phyloP scores from a whole-genome alignment of 192 early-diverging fungal species.

The Funneliformis geosporum region DNA sequence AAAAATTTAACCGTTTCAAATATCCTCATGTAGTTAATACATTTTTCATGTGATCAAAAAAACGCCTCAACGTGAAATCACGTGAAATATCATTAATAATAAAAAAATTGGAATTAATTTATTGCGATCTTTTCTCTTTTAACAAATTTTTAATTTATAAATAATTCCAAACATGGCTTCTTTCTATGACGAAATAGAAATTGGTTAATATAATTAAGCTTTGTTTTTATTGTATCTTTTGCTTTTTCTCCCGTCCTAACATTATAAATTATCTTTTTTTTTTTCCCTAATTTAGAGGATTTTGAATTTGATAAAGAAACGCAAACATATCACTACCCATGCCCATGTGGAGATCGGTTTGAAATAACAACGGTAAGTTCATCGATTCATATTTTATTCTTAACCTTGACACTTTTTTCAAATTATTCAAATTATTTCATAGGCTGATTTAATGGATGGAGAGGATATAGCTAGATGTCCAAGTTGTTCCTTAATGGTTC shows the following conservation, averaged over 20 bases:
- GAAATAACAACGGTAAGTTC: slow-evolving; percentile 71
- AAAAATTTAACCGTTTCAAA: too few relatives aligned
- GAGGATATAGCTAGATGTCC: slow-evolving; percentile 91
- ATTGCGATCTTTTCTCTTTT: too few relatives aligned
- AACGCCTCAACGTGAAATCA: too few relatives aligned
- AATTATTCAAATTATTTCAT: background rate
- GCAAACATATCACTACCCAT: slow-evolving; percentile 86
- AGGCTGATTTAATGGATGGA: slow-evolving; percentile 76
- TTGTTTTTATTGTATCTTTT: background rate
- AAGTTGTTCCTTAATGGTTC: slow-evolving; percentile 88
- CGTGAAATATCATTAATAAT: too few relatives aligned
- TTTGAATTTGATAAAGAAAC: slow-evolving; percentile 90
- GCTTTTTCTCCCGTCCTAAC: background rate
- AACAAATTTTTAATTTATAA: too few relatives aligned
- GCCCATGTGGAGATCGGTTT: slow-evolving; percentile 96
- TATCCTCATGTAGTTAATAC: too few relatives aligned
- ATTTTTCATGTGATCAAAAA: too few relatives aligned
- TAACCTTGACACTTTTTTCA: background rate
- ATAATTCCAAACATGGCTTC: background rate
- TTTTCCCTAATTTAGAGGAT: slow-evolving; percentile 60
- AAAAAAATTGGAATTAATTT: too few relatives aligned
- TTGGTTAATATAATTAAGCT: background rate
- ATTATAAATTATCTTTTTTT: slow-evolving; percentile 28
- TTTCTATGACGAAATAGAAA: background rate
- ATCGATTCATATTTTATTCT: slow-evolving; percentile 1